phyloP scores from a whole-genome alignment of 805 yeast genomes.

The Cyberlindnera meyerae region DNA sequence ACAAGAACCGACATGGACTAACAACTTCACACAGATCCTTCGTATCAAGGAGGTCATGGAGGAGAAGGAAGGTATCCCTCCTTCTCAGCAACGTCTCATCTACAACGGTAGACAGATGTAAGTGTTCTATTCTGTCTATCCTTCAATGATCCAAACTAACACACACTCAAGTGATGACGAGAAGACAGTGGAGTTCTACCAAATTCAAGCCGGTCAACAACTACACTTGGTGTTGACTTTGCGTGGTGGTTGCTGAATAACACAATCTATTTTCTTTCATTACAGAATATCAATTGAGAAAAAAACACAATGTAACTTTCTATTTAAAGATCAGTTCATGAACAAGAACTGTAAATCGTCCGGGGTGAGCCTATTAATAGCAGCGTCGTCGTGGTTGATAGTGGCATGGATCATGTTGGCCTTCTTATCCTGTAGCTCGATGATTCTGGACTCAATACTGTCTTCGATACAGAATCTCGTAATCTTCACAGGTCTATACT shows the following conservation, averaged over 20 bases:
- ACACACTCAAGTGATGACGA: slow-evolving; percentile 82
- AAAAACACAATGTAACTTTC: not conserved
- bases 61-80: slow-evolving; percentile 96
- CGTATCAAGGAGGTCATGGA: slow-evolving; percentile 88
- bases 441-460: slow-evolving; percentile 92
- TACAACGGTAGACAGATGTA: slow-evolving; percentile 87
- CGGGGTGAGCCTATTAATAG: slow-evolving; percentile 83
- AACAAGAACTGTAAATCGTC: slow-evolving; percentile 94
- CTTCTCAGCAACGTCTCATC: slow-evolving; percentile 88
- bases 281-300: no score
- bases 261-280: not conserved
- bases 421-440: slow-evolving; percentile 93
- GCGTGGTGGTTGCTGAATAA: slow-evolving; percentile 63
- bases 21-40: slow-evolving; percentile 41
- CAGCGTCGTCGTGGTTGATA: slow-evolving; percentile 86
- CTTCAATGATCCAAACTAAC: no score
- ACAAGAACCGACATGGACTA: slow-evolving; percentile 18
- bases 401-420: slow-evolving; percentile 98
- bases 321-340: slow-evolving; percentile 46
- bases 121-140: no score
- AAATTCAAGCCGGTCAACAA: slow-evolving; percentile 81
- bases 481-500: slow-evolving; percentile 87
- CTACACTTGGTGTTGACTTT: slow-evolving; percentile 87
- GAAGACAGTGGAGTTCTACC: slow-evolving; percentile 62
- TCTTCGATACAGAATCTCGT: slow-evolving; percentile 93